Base-by-base conservation (phyloP, 2,329 filamentous ascomycete genomes). In the Ophiostoma novo-ulmi region DNA sequence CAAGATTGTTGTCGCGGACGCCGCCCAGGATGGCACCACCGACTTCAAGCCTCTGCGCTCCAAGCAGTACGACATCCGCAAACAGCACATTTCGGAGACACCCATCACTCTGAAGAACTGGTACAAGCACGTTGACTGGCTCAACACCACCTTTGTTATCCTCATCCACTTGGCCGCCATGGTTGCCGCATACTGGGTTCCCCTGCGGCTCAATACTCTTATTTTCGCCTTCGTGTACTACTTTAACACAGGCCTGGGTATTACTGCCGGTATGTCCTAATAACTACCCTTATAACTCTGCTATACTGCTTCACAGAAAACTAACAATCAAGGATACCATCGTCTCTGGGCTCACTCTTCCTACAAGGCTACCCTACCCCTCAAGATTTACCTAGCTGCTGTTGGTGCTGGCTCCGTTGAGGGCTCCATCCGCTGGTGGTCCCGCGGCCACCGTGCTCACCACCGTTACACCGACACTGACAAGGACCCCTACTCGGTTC, bases 111-210 rank as follows among this genome's bases (percentile, higher is more conserved):
- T 84, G 80, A 83, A 85, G 77, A 97, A 97, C 84, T 95, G 92
- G 91, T 89, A 93, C 82, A 90, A 94, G 82, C 93, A 97, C 79
- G 86, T 97, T 84, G 93, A 97, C 85, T 97, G 93, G 93, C 85
- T 97, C 75, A 97, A 97, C 80, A 89, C 92, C 73, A 86, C 85
- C 73, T 86, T 97, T 79, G 94, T 97, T 79, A 80, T 96, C 74
- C 84, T 90, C 75, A 85, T 97, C 65, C 93, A 94, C 61, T 73
- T 94, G 67, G 83, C 87, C 71, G 93, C 93, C 73, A 86, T 90
- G 78, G 80, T 95, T 75, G 85, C 88, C 70, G 85, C 93, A 69
- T 88, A 91, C 81, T 97, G 90, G 89, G 90, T 92, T 65, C 92
- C 92, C 70, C 82, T 94, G 44, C 84, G 87, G 68, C 80, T 84